phyloP scores from a whole-genome alignment of 192 early-diverging fungal species.

The Coemansia sp. region DNA sequence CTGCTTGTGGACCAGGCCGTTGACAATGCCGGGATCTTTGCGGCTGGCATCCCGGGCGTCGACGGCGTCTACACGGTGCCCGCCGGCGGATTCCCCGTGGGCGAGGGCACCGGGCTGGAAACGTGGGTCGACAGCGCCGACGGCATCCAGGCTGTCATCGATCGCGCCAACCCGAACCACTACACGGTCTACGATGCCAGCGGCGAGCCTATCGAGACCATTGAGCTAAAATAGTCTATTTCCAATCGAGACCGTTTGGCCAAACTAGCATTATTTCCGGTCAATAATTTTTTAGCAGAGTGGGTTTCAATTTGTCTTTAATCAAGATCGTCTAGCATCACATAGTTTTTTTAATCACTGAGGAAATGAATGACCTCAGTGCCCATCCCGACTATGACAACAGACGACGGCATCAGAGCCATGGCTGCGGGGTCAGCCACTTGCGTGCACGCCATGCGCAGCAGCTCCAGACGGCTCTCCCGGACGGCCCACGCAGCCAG shows the following conservation, averaged over 20 bases:
- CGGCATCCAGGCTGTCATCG: slow-evolving; percentile 23
- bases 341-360: not conserved
- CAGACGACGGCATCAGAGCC: slow-evolving; percentile 4
- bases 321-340: too few species aligned
- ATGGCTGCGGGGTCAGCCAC: slow-evolving; percentile 69
- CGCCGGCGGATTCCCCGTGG: slow-evolving; percentile 6
- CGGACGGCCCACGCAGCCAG: slow-evolving; percentile 60
- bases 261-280: not conserved
- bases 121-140: slow-evolving; percentile 42
- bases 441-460: slow-evolving; percentile 59
- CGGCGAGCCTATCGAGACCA: slow-evolving; percentile 21
- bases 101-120: slow-evolving; percentile 8
- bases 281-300: too few species aligned
- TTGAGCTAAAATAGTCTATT: too few species aligned
- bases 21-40: slow-evolving; percentile 16
- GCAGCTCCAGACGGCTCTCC: slow-evolving; percentile 24
- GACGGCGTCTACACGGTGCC: slow-evolving; percentile 40
- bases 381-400: slow-evolving; percentile 64
- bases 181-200: slow-evolving; percentile 32
- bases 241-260: too few species aligned
- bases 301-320: not conserved
- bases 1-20: slow-evolving; percentile 33
- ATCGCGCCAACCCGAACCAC: slow-evolving; percentile 28
- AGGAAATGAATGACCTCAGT: slow-evolving; percentile 56
- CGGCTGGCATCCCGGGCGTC: slow-evolving; percentile 16